Evolutionary conservation across 2,329 filamentous ascomycete species (phyloP).

Genomic region (Cladosporium sp.): DNA sequence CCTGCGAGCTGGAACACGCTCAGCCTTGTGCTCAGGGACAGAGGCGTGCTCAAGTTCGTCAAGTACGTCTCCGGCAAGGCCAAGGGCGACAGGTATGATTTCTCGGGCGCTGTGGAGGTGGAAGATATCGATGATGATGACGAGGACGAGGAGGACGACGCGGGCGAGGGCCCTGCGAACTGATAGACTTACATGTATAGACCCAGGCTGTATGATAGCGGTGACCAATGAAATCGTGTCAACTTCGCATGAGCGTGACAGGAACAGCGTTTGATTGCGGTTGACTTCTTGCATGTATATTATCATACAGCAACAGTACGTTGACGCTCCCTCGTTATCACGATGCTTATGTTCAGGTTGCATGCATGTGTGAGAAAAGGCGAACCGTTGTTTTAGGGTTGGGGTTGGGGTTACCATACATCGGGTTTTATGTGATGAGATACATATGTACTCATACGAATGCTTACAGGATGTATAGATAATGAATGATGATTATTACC

Average conservation of each 20-base stretch:
- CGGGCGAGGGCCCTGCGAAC: conserved; percentile 12
- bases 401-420: background rate
- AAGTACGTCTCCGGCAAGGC: conserved; percentile 89
- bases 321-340: too few species aligned
- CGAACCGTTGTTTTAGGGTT: too few species aligned
- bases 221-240: background rate
- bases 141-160: conserved; percentile 31
- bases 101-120: conserved; percentile 77
- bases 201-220: background rate
- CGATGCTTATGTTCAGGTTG: too few species aligned
- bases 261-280: background rate
- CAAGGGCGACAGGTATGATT: conserved; percentile 88
- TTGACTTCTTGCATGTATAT: too few species aligned
- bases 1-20: conserved; percentile 83
- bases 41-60: conserved; percentile 84
- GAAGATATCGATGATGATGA: conserved; percentile 49
- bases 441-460: too few species aligned
- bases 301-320: background rate
- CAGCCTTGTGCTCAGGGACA: conserved; percentile 84
- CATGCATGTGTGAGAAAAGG: too few species aligned
- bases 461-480: background rate
- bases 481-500: background rate
- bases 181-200: background rate
- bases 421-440: background rate
- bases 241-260: background rate